A percentile compares a stretch with the other conserved stretches of the same genome.
Evolutionary conservation across 2,329 filamentous ascomycete species (phyloP).

Genomic region (Pseudopithomyces chartarum): DNA sequence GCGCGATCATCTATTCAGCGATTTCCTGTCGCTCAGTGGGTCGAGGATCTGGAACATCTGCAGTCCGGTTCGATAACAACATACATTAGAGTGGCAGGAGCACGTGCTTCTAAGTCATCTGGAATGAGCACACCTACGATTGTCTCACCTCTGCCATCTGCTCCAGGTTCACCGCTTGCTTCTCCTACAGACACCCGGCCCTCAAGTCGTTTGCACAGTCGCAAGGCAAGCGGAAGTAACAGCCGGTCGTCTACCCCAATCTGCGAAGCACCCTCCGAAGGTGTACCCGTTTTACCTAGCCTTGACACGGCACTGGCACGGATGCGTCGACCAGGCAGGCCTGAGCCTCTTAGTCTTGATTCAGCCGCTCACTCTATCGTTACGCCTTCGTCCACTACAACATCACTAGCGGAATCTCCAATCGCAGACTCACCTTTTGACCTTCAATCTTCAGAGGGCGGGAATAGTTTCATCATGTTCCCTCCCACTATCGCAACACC

Average conservation of each 20-base stretch:
- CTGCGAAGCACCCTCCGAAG: slow-evolving; percentile 8
- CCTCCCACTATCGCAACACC: slow-evolving; percentile 14
- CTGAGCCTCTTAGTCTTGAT: slow-evolving; percentile 11
- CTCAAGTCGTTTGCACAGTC: slow-evolving; percentile 18
- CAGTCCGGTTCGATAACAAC: slow-evolving; percentile 65
- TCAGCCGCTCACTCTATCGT: slow-evolving; percentile 1
- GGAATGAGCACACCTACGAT: slow-evolving; percentile 7
- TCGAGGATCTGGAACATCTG: slow-evolving; percentile 66
- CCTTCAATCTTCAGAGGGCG: slow-evolving; percentile 2
- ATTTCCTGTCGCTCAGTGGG: slow-evolving; percentile 71
- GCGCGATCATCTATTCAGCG: slow-evolving; percentile 68
- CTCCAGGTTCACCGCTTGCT: slow-evolving; percentile 15
- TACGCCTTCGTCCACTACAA: neutral
- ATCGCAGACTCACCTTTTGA: slow-evolving; percentile 7
- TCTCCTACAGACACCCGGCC: slow-evolving; percentile 21
- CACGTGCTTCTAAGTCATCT: neutral
- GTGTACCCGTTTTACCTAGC: slow-evolving; percentile 2
- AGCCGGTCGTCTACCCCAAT: slow-evolving; percentile 21
- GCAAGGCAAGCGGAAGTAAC: slow-evolving; percentile 12
- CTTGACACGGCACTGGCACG: slow-evolving; percentile 1
- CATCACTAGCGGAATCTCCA: slow-evolving; percentile 8
- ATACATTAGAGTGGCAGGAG: slow-evolving; percentile 47
- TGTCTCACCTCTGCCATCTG: slow-evolving; percentile 20
- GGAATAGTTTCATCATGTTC: slow-evolving; percentile 13
- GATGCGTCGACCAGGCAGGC: slow-evolving; percentile 4